Percentiles rank a stretch among this genome's conserved stretches.
Evolutionary conservation across 257 asterid species (phyloP).

Genomic region (Solanum medicagineum): DNA sequence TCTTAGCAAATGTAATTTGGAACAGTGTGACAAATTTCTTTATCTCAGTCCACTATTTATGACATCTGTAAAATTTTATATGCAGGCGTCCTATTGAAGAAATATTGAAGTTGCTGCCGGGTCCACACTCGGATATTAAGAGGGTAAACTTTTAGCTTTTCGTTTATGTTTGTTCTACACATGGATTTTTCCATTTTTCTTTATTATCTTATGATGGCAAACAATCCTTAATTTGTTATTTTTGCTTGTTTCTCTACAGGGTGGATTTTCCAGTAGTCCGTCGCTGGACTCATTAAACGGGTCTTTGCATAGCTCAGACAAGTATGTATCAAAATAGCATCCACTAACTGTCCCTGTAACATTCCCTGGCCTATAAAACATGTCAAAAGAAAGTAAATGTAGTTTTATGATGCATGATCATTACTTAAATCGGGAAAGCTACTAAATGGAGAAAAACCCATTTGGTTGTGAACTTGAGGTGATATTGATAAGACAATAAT

Average conservation of each 20-base stretch:
- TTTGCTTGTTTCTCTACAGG: constrained; percentile 32
- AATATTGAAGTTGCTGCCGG: constrained; percentile 83
- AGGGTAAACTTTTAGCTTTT: constrained; percentile 34
- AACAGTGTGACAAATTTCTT: not conserved
- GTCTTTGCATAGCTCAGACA: constrained; percentile 43
- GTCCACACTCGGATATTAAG: constrained; percentile 85
- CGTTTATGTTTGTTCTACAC: not conserved
- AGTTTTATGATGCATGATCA: not conserved
- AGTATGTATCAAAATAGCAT: constrained; percentile 23
- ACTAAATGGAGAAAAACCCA: not conserved
- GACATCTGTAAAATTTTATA: not conserved
- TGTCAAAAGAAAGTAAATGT: not conserved
- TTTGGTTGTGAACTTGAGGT: not conserved
- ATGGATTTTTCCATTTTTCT: not conserved
- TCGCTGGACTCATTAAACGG: constrained; percentile 55
- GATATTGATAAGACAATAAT: not conserved
- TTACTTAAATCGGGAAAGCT: not conserved
- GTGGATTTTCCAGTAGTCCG: constrained; percentile 62
- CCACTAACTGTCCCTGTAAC: not conserved
- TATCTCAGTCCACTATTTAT: not conserved
- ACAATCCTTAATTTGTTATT: not conserved
- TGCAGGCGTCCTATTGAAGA: constrained; percentile 93
- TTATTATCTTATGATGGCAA: not conserved
- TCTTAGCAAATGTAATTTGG: not conserved
- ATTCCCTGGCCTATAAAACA: not conserved